Percentiles rank a stretch among this genome's conserved stretches.
Conservation (phyloP, 371 early-diverging fungal species). For the Mortierella sp. region DNA sequence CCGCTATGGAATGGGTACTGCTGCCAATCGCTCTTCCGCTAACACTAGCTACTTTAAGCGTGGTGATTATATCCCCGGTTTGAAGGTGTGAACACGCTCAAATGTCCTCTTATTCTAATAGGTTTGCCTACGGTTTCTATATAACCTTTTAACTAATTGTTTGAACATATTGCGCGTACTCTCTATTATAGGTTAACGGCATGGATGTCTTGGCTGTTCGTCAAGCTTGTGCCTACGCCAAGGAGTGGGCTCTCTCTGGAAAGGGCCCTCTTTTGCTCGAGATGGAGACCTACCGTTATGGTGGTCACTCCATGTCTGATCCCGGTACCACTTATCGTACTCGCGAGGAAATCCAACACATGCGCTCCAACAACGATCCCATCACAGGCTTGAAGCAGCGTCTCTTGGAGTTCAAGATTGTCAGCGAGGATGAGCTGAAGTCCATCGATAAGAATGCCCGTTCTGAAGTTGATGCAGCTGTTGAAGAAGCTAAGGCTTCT, state of each 20-base stretch:
- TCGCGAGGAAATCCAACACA: conserved; percentile 97
- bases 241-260: conserved; percentile 85
- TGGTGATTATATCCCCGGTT: conserved; percentile 97
- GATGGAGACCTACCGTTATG: conserved; percentile 98
- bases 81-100: conserved; percentile 63
- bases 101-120: neutral
- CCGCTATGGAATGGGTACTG: conserved; percentile 99
- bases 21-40: conserved; percentile 91
- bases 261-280: conserved; percentile 98
- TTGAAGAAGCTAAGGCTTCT: conserved; percentile 86
- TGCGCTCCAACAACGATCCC: conserved; percentile 94
- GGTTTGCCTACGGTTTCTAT: neutral
- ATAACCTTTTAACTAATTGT: neutral
- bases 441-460: conserved; percentile 92
- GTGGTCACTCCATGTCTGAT: conserved; percentile 99
- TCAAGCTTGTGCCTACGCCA: conserved; percentile 87
- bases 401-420: conserved; percentile 76
- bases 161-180: neutral
- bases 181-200: conserved; percentile 78
- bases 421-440: conserved; percentile 93
- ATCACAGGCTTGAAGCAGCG: conserved; percentile 92
- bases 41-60: conserved; percentile 96
- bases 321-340: conserved; percentile 99
- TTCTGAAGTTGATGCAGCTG: conserved; percentile 86
- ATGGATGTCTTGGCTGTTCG: conserved; percentile 97